Percentiles rank a stretch among this genome's conserved stretches.
These are phyloP conservation scores for Aspergillus olivimuriae DNA, from an alignment of 495 filamentous ascomycete genomes.

Conservation along the genomic window DNA sequence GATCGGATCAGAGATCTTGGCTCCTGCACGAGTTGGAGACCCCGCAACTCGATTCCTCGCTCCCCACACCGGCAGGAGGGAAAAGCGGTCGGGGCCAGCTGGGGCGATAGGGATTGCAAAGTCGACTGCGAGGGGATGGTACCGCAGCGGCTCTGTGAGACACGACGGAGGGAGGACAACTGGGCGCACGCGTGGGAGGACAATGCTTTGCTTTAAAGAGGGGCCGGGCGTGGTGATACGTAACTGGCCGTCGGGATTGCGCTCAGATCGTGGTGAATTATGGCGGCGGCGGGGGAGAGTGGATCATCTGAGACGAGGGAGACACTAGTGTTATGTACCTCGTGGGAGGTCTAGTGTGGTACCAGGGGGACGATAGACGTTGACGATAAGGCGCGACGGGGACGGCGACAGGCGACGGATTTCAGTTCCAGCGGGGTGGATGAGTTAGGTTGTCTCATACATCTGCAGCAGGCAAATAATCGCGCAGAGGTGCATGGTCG, in stretches of 20 bases:
- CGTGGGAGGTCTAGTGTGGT: no score
- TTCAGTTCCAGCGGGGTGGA: background rate
- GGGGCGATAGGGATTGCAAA: no score
- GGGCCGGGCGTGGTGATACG: background rate
- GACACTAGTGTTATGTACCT: no score
- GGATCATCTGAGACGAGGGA: background rate
- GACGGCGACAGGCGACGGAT: background rate
- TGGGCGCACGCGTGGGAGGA: no score
- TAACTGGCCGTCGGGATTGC: background rate
- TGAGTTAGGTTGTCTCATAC: no score
- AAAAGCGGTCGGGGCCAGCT: background rate
- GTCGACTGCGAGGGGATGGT: no score
- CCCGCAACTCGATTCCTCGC: slow-evolving; percentile 12
- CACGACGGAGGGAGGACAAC: no score
- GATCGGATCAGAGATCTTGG: slow-evolving; percentile 18
- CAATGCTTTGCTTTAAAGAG: no score
- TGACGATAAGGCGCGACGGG: background rate
- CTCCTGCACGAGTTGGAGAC: slow-evolving; percentile 15
- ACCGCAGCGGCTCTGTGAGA: no score
- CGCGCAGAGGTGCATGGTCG: background rate
- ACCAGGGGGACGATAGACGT: background rate
- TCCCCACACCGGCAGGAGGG: slow-evolving; percentile 7
- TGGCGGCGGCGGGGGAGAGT: background rate
- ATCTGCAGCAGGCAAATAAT: background rate
- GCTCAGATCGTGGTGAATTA: background rate